Percentiles rank a stretch among this genome's conserved stretches.
Evolutionary conservation across 495 filamentous ascomycete species (phyloP).

Genomic region (Annulohypoxylon moriforme): DNA sequence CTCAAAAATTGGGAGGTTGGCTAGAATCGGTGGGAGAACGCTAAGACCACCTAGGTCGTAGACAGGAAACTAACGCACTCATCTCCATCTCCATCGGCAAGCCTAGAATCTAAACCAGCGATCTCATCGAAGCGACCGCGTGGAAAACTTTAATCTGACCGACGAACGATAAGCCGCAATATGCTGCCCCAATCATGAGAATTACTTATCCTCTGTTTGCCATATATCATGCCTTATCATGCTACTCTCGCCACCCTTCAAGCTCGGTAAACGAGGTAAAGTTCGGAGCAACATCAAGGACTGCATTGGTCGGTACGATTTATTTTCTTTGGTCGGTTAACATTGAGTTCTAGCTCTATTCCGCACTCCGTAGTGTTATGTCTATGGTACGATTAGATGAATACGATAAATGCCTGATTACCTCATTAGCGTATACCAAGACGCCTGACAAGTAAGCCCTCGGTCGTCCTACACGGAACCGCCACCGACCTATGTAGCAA

Average conservation of each 20-base stretch:
- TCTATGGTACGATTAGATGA: background rate
- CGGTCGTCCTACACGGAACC: slow-evolving; percentile 8
- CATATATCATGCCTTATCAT: background rate
- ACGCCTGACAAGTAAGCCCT: background rate
- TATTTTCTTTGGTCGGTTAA: background rate
- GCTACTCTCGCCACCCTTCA: background rate
- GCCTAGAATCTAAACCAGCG: background rate
- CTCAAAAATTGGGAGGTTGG: background rate
- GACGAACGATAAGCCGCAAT: background rate
- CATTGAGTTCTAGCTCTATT: background rate
- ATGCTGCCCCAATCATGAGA: background rate
- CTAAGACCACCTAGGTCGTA: background rate
- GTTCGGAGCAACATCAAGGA: background rate
- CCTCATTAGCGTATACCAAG: slow-evolving; percentile 6
- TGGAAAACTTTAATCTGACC: background rate
- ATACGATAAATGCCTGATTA: background rate
- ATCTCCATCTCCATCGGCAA: background rate
- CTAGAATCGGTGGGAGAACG: slow-evolving; percentile 1
- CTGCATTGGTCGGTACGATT: background rate
- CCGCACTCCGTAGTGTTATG: background rate
- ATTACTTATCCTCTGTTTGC: background rate
- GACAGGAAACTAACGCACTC: background rate
- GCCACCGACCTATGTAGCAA: slow-evolving; percentile 2
- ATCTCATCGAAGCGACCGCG: background rate
- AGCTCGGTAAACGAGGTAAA: background rate